phyloP scores from a whole-genome alignment of 2,329 filamentous ascomycete genomes.

The Aspergillus felis region DNA sequence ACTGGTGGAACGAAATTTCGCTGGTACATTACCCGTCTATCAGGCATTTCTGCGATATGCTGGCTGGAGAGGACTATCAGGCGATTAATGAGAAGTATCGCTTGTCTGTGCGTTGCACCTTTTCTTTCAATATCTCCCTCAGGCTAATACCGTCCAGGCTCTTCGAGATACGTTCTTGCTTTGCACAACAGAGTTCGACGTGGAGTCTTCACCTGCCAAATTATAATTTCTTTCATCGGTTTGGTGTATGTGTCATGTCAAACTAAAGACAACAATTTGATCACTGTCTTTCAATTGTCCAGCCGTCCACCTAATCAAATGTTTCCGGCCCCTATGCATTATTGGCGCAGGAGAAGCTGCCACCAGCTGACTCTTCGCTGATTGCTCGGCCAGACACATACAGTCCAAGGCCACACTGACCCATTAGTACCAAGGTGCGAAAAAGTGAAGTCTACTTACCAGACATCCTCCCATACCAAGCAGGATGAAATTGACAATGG shows the following conservation, averaged over 20 bases:
- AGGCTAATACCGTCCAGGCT: conserved; percentile 26
- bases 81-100: conserved; percentile 52
- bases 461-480: conserved; percentile 21
- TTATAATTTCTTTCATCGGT: conserved; percentile 29
- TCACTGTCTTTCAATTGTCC: background rate
- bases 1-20: conserved; percentile 60
- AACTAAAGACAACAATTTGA: conserved; percentile 34
- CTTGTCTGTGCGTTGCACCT: conserved; percentile 35
- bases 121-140: background rate
- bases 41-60: conserved; percentile 59
- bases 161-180: conserved; percentile 52
- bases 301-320: no score
- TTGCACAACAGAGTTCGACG: conserved; percentile 50
- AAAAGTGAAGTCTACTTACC: conserved; percentile 1
- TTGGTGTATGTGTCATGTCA: conserved; percentile 43
- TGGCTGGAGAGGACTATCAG: conserved; percentile 56
- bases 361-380: conserved; percentile 18
- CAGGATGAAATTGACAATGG: conserved; percentile 20
- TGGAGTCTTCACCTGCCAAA: conserved; percentile 27
- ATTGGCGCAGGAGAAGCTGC: conserved; percentile 25
- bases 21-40: conserved; percentile 63
- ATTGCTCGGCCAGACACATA: conserved; percentile 25
- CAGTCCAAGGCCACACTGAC: conserved; percentile 23
- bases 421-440: background rate
- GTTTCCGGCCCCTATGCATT: conserved; percentile 9